phyloP scores from a whole-genome alignment of 805 yeast genomes.

The Komagataella ulmi region DNA sequence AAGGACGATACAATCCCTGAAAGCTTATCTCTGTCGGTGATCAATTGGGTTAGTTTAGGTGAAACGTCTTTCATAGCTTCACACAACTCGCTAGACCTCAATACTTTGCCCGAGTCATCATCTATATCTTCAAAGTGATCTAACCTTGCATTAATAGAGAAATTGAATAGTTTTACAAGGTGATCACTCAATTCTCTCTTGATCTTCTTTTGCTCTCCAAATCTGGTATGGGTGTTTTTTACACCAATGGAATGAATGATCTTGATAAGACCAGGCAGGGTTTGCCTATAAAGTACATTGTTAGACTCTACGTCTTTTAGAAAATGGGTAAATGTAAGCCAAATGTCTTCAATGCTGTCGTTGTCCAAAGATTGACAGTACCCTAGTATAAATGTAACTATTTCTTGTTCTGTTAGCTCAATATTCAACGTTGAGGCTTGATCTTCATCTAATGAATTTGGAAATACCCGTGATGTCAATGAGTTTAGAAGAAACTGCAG shows the following conservation, averaged over 20 bases:
- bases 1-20: constrained; percentile 34
- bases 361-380: constrained; percentile 58
- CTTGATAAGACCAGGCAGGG: constrained; percentile 40
- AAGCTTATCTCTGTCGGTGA: constrained; percentile 52
- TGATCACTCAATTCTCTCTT: constrained; percentile 33
- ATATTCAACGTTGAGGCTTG: constrained; percentile 33
- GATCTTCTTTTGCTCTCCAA: constrained; percentile 47
- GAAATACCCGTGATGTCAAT: constrained; percentile 31
- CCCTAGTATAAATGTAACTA: constrained; percentile 39
- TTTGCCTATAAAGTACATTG: constrained; percentile 27
- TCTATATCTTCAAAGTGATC: neutral
- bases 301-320: constrained; percentile 44
- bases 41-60: constrained; percentile 24
- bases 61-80: constrained; percentile 25
- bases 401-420: constrained; percentile 26
- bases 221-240: constrained; percentile 44
- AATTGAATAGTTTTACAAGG: constrained; percentile 17
- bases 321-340: constrained; percentile 43
- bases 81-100: constrained; percentile 20
- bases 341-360: constrained; percentile 73
- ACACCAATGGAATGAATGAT: constrained; percentile 36
- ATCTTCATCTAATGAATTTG: constrained; percentile 11
- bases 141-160: constrained; percentile 1
- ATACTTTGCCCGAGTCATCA: neutral
- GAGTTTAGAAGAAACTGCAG: constrained; percentile 55